A percentile compares a stretch with the other conserved stretches of the same genome.
phyloP scores from a whole-genome alignment of 305 asterid species.

The Solanum hybrid region DNA sequence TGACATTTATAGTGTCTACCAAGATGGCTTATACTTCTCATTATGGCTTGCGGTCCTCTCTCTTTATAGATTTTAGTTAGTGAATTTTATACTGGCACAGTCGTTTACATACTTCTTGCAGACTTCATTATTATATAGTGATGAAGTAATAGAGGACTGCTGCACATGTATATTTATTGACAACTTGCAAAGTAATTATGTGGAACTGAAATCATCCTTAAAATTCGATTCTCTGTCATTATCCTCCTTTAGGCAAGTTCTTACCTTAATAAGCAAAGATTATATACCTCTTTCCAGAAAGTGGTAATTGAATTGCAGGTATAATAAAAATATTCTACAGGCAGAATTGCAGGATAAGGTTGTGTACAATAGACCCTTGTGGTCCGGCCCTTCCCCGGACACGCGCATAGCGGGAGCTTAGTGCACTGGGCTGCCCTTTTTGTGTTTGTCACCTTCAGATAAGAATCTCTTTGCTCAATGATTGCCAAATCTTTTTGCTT shows the following conservation, averaged over 20 bases:
- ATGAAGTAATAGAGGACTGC: not conserved
- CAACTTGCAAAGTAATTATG: not conserved
- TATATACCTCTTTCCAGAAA: not conserved
- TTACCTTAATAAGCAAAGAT: not conserved
- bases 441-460: not conserved
- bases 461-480: constrained; percentile 1
- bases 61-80: not conserved
- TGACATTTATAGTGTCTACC: not conserved
- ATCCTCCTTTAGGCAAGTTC: not conserved
- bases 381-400: not conserved
- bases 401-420: not conserved
- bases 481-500: constrained; percentile 3
- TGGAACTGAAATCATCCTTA: not conserved
- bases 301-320: not conserved
- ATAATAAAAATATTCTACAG: not conserved
- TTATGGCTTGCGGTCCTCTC: not conserved
- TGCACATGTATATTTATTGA: not conserved
- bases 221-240: not conserved
- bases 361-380: not conserved
- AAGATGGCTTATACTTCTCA: not conserved
- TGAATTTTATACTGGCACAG: not conserved
- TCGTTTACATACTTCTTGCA: not conserved
- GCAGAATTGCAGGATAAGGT: not conserved
- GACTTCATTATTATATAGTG: not conserved
- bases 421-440: not conserved